Conservation (phyloP, 1,284 basidiomycete species). For the Peniophora sp. region DNA sequence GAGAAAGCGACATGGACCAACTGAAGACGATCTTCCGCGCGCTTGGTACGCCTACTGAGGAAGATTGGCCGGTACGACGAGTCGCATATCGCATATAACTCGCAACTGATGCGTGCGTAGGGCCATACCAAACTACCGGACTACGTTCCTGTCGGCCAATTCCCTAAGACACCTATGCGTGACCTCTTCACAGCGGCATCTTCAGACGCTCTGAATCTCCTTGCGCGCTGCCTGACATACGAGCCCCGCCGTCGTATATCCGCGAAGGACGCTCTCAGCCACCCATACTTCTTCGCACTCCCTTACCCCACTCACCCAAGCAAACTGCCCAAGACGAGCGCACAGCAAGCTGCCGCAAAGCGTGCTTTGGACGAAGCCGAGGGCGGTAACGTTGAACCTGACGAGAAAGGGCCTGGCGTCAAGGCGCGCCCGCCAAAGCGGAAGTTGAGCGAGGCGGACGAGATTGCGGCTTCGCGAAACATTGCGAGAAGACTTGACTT, state of each 20-base stretch:
- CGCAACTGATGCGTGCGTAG: slow-evolving; percentile 29
- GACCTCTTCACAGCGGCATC: slow-evolving; percentile 89
- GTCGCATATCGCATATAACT: background rate
- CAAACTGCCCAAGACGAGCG: slow-evolving; percentile 69
- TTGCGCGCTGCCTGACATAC: slow-evolving; percentile 74
- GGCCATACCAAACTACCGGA: slow-evolving; percentile 87
- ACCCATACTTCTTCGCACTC: slow-evolving; percentile 71
- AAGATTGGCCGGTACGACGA: slow-evolving; percentile 85
- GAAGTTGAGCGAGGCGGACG: slow-evolving; percentile 33
- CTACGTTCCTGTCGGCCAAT: slow-evolving; percentile 77
- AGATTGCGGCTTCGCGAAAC: slow-evolving; percentile 22
- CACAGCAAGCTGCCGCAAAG: slow-evolving; percentile 31
- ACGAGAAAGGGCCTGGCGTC: slow-evolving; percentile 25
- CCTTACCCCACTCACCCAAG: slow-evolving; percentile 79
- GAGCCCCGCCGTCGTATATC: slow-evolving; percentile 82
- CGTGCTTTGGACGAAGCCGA: slow-evolving; percentile 67
- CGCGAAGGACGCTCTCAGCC: slow-evolving; percentile 70
- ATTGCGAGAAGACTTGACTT: slow-evolving; percentile 44
- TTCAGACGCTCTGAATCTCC: slow-evolving; percentile 79
- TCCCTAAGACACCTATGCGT: slow-evolving; percentile 75
- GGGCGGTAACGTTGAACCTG: slow-evolving; percentile 45
- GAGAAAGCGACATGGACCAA: slow-evolving; percentile 95
- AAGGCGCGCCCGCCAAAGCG: slow-evolving; percentile 37
- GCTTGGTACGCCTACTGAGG: slow-evolving; percentile 90
- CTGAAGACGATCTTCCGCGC: slow-evolving; percentile 92